Evolutionary conservation across 257 asterid genomes (phyloP).

Genomic region (Plantago ovata): DNA sequence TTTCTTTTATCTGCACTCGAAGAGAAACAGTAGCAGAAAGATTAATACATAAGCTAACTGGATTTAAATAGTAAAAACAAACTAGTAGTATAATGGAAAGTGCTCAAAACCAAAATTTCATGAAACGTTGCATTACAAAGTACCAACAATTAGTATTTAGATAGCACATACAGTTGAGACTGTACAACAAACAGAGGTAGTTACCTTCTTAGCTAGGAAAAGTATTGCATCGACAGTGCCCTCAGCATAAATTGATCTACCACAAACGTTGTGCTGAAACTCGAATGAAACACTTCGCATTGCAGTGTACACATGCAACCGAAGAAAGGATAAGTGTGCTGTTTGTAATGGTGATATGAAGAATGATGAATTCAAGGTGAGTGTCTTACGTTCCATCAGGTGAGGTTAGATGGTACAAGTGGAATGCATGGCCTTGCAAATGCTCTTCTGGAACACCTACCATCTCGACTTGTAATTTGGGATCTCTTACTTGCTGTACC

Average conservation of each 20-base stretch:
- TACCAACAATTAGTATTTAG: too few species aligned
- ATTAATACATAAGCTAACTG: neutral
- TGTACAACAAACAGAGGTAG: neutral
- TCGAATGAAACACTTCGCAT: slow-evolving; percentile 72
- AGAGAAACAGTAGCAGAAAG: neutral
- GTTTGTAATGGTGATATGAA: slow-evolving; percentile 6
- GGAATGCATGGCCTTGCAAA: slow-evolving; percentile 92
- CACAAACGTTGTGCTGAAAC: slow-evolving; percentile 97
- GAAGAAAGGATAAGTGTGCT: slow-evolving; percentile 14
- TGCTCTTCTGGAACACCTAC: slow-evolving; percentile 95
- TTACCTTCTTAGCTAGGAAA: slow-evolving; percentile 87
- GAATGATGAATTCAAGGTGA: neutral
- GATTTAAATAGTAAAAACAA: neutral
- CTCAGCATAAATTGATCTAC: slow-evolving; percentile 97
- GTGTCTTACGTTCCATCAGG: slow-evolving; percentile 78
- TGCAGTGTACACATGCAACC: slow-evolving; percentile 11
- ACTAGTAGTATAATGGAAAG: neutral
- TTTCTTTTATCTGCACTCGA: slow-evolving; percentile 53
- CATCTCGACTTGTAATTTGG: slow-evolving; percentile 69
- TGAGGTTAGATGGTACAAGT: slow-evolving; percentile 80
- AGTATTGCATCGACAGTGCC: slow-evolving; percentile 94
- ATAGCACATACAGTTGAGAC: too few species aligned
- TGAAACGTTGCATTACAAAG: slow-evolving; percentile 3
- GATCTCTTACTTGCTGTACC: slow-evolving; percentile 78
- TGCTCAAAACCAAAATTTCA: neutral